Percentiles rank a stretch among this genome's conserved stretches.
Evolutionary conservation across 2,329 filamentous ascomycete genomes (phyloP).

Genomic region (Pyrenochaeta sp.): DNA sequence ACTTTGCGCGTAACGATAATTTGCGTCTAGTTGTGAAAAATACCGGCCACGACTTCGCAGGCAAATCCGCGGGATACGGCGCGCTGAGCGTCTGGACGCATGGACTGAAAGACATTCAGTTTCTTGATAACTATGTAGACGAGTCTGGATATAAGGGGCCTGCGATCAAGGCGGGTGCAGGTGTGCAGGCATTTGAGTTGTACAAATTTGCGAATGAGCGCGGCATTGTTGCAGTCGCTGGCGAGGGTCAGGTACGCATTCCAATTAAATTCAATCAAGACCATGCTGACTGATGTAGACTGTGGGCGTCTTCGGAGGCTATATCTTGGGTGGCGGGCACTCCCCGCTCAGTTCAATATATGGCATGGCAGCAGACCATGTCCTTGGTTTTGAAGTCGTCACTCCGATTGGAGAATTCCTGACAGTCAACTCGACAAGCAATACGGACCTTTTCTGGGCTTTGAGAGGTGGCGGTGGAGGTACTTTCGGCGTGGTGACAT

Average conservation of each 20-base stretch:
- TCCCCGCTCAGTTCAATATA: conserved; percentile 59
- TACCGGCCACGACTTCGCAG: conserved; percentile 42
- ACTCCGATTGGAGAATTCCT: conserved; percentile 34
- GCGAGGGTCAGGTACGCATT: conserved; percentile 28
- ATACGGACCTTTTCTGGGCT: conserved; percentile 37
- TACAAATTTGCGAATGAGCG: conserved; percentile 37
- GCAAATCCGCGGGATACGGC: conserved; percentile 34
- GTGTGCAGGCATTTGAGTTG: conserved; percentile 37
- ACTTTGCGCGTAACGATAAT: conserved; percentile 37
- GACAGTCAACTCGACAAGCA: conserved; percentile 28
- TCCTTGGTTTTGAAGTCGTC: conserved; percentile 34
- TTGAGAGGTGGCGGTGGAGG: conserved; percentile 38
- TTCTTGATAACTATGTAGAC: conserved; percentile 31
- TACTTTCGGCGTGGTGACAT: conserved; percentile 39
- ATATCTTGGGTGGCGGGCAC: conserved; percentile 60
- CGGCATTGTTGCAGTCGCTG: conserved; percentile 32
- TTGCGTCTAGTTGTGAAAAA: conserved; percentile 43
- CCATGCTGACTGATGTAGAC: conserved; percentile 34
- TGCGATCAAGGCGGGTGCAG: conserved; percentile 39
- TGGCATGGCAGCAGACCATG: conserved; percentile 42
- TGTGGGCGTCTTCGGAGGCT: conserved; percentile 58
- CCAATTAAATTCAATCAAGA: neutral
- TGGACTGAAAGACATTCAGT: conserved; percentile 38
- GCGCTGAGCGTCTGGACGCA: conserved; percentile 43
- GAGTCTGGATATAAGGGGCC: conserved; percentile 37